Conservation (phyloP, 768 basidiomycete genomes). For the Lactarius hengduanensis region DNA sequence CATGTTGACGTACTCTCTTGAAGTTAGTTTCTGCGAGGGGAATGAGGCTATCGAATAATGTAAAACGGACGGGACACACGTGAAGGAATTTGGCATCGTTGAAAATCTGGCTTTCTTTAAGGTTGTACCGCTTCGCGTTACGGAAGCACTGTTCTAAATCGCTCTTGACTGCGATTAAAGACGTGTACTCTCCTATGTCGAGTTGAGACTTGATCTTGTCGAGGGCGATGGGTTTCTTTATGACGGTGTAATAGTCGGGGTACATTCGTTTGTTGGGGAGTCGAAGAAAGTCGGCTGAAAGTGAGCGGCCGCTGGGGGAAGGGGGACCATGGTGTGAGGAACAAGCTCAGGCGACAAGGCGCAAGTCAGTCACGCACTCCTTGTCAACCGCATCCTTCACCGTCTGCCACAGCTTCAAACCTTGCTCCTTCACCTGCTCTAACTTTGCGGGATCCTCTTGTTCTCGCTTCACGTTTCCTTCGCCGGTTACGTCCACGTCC, state of each 20-base stretch:
- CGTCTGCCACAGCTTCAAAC: conserved; percentile 69
- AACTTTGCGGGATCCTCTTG: conserved; percentile 30
- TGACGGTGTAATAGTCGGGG: conserved; percentile 84
- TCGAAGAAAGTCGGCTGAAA: conserved; percentile 65
- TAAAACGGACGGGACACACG: conserved; percentile 44
- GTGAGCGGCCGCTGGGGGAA: conserved; percentile 53
- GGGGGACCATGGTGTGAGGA: conserved; percentile 28
- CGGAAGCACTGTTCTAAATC: conserved; percentile 78
- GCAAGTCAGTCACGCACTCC: conserved; percentile 68
- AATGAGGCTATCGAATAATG: conserved; percentile 11
- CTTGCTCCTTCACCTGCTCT: conserved; percentile 58
- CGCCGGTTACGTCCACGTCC: conserved; percentile 37
- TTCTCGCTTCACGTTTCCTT: conserved; percentile 34
- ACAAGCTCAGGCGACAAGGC: conserved; percentile 32
- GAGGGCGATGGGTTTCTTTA: conserved; percentile 79
- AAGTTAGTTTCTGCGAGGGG: conserved; percentile 44
- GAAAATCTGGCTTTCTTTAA: conserved; percentile 75
- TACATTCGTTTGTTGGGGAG: conserved; percentile 70
- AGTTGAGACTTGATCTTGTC: conserved; percentile 86
- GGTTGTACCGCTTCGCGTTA: conserved; percentile 82
- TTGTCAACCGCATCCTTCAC: conserved; percentile 83
- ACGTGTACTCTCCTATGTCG: conserved; percentile 55
- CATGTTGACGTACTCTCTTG: conserved; percentile 47
- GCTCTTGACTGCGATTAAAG: conserved; percentile 62
- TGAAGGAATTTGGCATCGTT: conserved; percentile 78